A percentile compares a stretch with the other conserved stretches of the same genome.
Evolutionary conservation across 805 yeast species (phyloP).

Genomic region (Candida vaughaniae): DNA sequence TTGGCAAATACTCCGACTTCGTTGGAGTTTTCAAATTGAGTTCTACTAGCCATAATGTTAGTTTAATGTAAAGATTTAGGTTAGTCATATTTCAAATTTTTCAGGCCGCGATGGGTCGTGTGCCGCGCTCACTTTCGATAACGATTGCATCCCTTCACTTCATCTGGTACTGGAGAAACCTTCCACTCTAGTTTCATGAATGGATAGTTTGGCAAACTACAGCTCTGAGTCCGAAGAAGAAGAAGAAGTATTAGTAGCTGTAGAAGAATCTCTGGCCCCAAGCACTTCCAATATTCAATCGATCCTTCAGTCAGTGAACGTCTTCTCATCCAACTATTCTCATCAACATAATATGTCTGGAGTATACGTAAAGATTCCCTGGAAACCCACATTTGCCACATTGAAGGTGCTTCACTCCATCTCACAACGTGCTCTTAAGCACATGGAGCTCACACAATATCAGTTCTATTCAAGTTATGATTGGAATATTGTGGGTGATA

Average conservation of each 20-base stretch:
- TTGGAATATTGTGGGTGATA: slow-evolving; percentile 6
- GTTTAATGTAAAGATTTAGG: background rate
- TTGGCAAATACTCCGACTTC: slow-evolving; percentile 91
- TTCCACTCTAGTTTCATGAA: too few species aligned
- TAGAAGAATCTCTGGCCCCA: too few species aligned
- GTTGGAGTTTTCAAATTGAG: slow-evolving; percentile 49
- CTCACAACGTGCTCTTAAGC: slow-evolving; percentile 1
- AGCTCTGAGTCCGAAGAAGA: too few species aligned
- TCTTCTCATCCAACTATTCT: background rate
- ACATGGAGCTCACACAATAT: slow-evolving; percentile 5
- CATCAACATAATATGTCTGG: slow-evolving; percentile 8
- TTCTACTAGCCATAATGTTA: slow-evolving; percentile 42
- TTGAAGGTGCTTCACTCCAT: background rate
- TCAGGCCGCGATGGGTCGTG: background rate
- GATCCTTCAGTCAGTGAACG: too few species aligned
- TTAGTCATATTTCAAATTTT: background rate
- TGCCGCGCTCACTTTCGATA: background rate
- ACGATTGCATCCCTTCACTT: too few species aligned
- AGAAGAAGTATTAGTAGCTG: too few species aligned
- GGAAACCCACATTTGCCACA: slow-evolving; percentile 7
- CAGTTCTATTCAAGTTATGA: slow-evolving; percentile 7
- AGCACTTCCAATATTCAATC: too few species aligned
- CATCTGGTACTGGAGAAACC: too few species aligned
- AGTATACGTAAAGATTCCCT: slow-evolving; percentile 7
- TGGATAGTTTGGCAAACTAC: too few species aligned